Conservation (phyloP, 805 yeast genomes). For the Candida khao-thaluensis region DNA sequence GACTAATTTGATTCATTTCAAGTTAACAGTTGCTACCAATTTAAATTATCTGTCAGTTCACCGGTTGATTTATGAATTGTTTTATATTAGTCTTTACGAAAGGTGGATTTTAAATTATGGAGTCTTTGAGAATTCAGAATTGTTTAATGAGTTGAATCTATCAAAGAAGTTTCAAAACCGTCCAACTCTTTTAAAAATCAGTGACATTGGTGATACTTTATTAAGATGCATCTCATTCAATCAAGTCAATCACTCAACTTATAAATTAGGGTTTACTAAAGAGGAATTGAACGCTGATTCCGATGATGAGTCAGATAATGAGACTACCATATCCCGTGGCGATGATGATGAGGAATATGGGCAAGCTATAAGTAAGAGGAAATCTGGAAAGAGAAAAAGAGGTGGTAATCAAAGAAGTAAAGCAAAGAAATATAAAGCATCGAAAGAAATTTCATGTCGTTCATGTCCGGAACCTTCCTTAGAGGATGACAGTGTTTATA, state of each 20-base stretch:
- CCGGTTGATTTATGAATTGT: constrained; percentile 24
- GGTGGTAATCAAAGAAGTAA: constrained; percentile 2
- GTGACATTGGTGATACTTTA: background rate
- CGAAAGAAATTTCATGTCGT: background rate
- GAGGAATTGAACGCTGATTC: background rate
- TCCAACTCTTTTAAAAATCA: constrained; percentile 1
- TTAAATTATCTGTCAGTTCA: constrained; percentile 7
- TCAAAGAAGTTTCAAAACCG: background rate
- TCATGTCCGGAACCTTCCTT: background rate
- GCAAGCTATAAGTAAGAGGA: background rate
- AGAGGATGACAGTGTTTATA: background rate
- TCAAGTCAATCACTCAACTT: constrained; percentile 6
- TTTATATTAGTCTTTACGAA: constrained; percentile 26
- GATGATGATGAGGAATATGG: background rate
- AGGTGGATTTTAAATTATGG: constrained; percentile 20
- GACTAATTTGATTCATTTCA: constrained; percentile 6
- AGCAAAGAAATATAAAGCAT: background rate
- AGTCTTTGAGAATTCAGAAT: constrained; percentile 9
- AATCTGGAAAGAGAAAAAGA: background rate
- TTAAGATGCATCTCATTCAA: constrained; percentile 2
- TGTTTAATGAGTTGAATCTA: constrained; percentile 10
- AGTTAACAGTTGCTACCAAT: background rate
- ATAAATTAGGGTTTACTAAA: background rate
- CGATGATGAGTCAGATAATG: background rate
- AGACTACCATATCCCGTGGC: background rate